These are phyloP conservation scores for Lasiosphaeria ovina DNA, from an alignment of 495 filamentous ascomycete genomes.

Conservation along the genomic window DNA sequence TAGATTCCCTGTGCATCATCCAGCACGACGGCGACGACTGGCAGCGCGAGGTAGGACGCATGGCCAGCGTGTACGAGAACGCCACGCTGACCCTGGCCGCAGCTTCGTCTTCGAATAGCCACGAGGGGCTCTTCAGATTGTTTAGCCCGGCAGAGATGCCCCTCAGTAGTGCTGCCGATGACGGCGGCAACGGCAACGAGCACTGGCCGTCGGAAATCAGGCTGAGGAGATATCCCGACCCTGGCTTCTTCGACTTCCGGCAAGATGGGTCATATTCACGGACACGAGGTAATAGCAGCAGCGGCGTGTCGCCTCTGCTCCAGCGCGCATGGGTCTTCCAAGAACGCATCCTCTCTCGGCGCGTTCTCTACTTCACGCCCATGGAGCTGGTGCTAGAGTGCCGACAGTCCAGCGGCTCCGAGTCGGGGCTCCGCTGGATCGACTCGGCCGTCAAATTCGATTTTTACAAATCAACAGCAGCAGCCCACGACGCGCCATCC, in stretches of 20 bases:
- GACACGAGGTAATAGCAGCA: background rate
- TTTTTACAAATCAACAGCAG: too few relatives aligned
- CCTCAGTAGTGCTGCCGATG: background rate
- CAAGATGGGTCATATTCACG: background rate
- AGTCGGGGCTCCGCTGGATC: background rate
- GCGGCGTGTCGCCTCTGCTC: background rate
- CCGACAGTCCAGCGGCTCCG: background rate
- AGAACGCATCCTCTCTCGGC: background rate
- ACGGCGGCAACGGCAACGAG: background rate
- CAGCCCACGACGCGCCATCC: background rate
- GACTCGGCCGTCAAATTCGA: background rate
- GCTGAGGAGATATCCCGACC: background rate
- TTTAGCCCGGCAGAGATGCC: background rate
- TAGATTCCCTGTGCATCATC: slow-evolving; percentile 12
- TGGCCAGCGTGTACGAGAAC: slow-evolving; percentile 6
- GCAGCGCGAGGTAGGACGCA: slow-evolving; percentile 1
- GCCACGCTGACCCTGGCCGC: slow-evolving; percentile 6
- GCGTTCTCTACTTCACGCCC: background rate
- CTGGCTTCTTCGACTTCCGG: background rate
- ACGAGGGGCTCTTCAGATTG: background rate
- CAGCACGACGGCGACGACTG: slow-evolving; percentile 3
- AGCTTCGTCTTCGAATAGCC: background rate
- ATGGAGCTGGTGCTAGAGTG: slow-evolving; percentile 1
- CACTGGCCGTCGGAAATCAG: background rate
- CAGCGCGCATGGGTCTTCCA: slow-evolving; percentile 1